These are phyloP conservation scores for Alnus rubra DNA, from an alignment of 306 rosid species.

Conservation along the genomic window DNA sequence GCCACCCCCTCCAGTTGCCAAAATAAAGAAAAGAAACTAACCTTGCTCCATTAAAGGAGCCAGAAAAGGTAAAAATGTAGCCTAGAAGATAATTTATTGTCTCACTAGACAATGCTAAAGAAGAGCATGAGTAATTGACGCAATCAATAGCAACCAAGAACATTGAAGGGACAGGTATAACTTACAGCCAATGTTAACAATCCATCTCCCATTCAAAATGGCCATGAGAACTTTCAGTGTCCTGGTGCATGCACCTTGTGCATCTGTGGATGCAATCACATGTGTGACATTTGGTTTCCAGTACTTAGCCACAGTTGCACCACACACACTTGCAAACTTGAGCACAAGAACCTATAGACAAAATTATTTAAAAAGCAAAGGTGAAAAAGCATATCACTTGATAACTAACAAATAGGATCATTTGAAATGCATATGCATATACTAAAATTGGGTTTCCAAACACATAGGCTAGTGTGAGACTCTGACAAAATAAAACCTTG, in stretches of 20 bases:
- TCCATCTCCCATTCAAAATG: constrained; percentile 78
- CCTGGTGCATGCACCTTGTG: constrained; percentile 79
- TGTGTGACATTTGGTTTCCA: constrained; percentile 86
- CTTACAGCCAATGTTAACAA: constrained; percentile 84
- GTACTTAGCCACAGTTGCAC: constrained; percentile 64
- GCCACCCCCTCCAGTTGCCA: background rate
- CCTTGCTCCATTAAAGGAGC: background rate
- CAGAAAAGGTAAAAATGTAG: background rate
- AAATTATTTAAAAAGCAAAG: constrained; percentile 2
- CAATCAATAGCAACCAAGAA: constrained; percentile 6
- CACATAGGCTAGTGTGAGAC: background rate
- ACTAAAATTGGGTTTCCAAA: background rate
- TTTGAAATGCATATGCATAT: background rate
- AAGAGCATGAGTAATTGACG: background rate
- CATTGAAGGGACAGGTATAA: constrained; percentile 2
- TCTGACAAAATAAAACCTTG: background rate
- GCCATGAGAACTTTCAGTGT: constrained; percentile 85
- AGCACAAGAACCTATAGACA: constrained; percentile 53
- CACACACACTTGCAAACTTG: constrained; percentile 54
- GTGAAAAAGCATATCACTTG: background rate
- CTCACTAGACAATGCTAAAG: background rate
- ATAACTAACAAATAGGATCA: constrained; percentile 5
- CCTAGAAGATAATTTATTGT: background rate
- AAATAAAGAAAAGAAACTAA: background rate
- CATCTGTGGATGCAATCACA: constrained; percentile 78